Evolutionary conservation across 2,329 filamentous ascomycete genomes (phyloP).

Genomic region (Didymella exigua): DNA sequence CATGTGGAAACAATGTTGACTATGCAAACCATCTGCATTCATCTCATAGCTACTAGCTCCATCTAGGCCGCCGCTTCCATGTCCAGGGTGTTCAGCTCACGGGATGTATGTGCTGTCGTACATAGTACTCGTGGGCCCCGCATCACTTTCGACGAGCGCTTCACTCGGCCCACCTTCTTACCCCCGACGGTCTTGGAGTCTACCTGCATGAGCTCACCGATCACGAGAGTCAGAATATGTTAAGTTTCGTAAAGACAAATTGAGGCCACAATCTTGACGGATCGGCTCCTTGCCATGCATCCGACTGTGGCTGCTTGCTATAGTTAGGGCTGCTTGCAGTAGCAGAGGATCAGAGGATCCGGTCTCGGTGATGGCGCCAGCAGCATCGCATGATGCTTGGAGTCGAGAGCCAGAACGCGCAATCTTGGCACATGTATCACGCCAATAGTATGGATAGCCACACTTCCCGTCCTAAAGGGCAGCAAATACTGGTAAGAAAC

Average conservation of each 20-base stretch:
- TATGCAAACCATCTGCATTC: too few relatives aligned
- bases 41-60: background rate
- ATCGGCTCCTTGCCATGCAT: conserved; percentile 1
- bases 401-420: background rate
- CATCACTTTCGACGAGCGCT: background rate
- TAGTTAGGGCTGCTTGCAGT: background rate
- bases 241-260: background rate
- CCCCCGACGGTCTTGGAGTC: background rate
- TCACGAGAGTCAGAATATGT: background rate
- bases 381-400: background rate
- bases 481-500: background rate
- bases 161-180: conserved; percentile 12
- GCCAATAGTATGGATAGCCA: background rate
- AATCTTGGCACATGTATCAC: conserved; percentile 1
- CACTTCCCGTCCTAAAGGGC: background rate
- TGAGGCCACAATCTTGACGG: background rate
- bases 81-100: background rate
- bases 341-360: background rate
- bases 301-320: background rate
- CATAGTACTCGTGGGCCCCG: background rate
- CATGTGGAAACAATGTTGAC: background rate
- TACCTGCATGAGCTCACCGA: conserved; percentile 7
- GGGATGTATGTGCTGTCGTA: background rate
- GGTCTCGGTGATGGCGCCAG: background rate
- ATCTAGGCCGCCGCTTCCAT: background rate